Evolutionary conservation across 306 rosid species (phyloP), one percentile per base, ranked within the genome.

Genomic region (Morella rubra): DNA sequence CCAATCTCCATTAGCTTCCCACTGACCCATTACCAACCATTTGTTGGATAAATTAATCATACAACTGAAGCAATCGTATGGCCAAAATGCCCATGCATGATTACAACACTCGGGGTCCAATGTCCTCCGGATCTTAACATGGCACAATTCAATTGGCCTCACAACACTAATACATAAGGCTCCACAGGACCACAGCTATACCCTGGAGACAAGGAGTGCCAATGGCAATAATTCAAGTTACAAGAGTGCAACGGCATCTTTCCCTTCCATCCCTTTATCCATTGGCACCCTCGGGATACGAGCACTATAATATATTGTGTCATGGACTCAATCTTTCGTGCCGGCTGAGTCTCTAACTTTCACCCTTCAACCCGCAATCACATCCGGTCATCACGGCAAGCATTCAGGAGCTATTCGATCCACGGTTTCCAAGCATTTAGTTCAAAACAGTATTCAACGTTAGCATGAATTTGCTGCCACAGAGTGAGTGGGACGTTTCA

Each of bases 11-110:
- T 74, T 75, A 77, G 62, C 49, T 7, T 32, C 47, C 80, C 83
- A 79, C 73, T 80, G 92, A 89, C 92, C 85, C 85, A 82, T 85
- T 81, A 89, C 90, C 92, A 83, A 86, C 90, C 89, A 80, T 85
- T 83, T 73, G 85, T 87, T 87, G 81, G 84, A 44, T 84, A 82
- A 84, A 90, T 89, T 85, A 89, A 71, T 45, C 5, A 15, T 40
- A 40, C 9, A 27, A 27, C 44, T 1, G 7, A 18, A 75, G 61
- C 56, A 49, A 76, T 70, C 18, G 62, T 72, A 76, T 72, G 77
- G 76, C 82, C 74, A 47, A 75, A 52, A 73, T 81, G 73, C 80
- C 76, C 77, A 69, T 14, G 5, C 56, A 69, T 84, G 37, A 71
- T 76, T 77, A 24, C 62, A 70, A 65, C 81, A 40, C 73, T 73